A percentile compares a stretch with the other conserved stretches of the same genome.
Evolutionary conservation across 768 basidiomycete species (phyloP).

Genomic region (Kwoniella dendrophila): DNA sequence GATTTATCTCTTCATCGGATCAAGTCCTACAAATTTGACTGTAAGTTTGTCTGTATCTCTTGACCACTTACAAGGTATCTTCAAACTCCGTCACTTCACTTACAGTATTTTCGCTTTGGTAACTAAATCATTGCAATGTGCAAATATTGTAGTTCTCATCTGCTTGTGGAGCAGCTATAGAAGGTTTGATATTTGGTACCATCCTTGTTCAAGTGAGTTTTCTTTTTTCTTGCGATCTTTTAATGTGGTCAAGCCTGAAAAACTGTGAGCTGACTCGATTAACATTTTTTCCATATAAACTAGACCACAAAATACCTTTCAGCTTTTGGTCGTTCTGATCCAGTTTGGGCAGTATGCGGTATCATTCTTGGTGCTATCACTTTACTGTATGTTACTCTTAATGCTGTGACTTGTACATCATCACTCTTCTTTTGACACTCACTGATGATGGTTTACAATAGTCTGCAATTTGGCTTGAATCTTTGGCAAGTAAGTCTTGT

Average conservation of each 20-base stretch:
- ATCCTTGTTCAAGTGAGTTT: conserved; percentile 18
- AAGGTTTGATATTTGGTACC: conserved; percentile 15
- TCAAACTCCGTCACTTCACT: too few species aligned
- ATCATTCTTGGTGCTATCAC: conserved; percentile 12
- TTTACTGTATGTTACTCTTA: conserved; percentile 6
- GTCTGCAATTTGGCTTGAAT: conserved; percentile 20
- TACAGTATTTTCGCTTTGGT: not conserved
- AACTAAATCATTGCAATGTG: too few species aligned
- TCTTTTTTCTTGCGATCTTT: not conserved
- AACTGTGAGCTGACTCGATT: too few species aligned
- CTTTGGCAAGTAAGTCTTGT: conserved; percentile 22
- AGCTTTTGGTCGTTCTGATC: conserved; percentile 13
- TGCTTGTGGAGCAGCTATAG: conserved; percentile 12
- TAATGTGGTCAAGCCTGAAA: too few species aligned
- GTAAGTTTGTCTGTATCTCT: not conserved
- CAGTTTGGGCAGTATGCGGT: conserved; percentile 8
- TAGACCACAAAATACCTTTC: conserved; percentile 17
- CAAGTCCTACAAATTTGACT: conserved; percentile 10
- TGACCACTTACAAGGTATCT: too few species aligned
- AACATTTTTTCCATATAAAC: not conserved
- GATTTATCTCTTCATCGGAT: conserved; percentile 11
- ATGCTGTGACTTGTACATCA: too few species aligned
- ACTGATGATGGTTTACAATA: not conserved
- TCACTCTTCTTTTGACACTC: not conserved
- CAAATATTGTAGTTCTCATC: conserved; percentile 17